phyloP scores from a whole-genome alignment of 2,329 filamentous ascomycete genomes.

The Aspergillus clavatus region DNA sequence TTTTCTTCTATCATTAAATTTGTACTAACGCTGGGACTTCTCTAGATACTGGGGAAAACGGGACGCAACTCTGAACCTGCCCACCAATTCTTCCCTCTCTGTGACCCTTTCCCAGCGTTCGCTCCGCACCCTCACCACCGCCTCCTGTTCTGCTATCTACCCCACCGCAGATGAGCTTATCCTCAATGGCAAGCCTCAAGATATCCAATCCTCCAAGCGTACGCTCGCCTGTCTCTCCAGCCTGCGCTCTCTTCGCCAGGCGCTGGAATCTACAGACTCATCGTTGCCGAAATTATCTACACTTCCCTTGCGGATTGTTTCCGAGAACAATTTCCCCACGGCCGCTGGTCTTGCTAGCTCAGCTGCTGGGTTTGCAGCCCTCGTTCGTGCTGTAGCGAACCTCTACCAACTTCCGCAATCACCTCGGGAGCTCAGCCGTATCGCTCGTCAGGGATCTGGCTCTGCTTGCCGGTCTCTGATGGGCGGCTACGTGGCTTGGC shows the following conservation, averaged over 20 bases:
- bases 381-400: constrained; percentile 78
- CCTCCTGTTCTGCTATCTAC: constrained; percentile 76
- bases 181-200: constrained; percentile 77
- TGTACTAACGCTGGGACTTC: constrained; percentile 5
- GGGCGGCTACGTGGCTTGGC: constrained; percentile 94
- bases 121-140: constrained; percentile 91
- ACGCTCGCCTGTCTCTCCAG: constrained; percentile 93
- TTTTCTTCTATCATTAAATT: constrained; percentile 1
- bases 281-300: constrained; percentile 76
- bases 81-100: constrained; percentile 95
- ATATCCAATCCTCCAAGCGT: constrained; percentile 73
- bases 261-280: constrained; percentile 66
- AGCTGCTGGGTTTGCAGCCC: constrained; percentile 62
- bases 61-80: constrained; percentile 87
- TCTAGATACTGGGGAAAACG: constrained; percentile 91
- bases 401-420: constrained; percentile 80
- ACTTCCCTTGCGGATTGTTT: constrained; percentile 77
- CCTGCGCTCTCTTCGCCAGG: constrained; percentile 69
- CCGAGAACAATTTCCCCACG: constrained; percentile 98
- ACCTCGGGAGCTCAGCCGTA: constrained; percentile 76
- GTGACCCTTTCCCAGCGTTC: constrained; percentile 93
- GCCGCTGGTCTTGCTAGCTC: constrained; percentile 74
- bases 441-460: constrained; percentile 89
- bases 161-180: constrained; percentile 63
- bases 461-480: constrained; percentile 91